Percentiles rank a stretch among this genome's conserved stretches.
Evolutionary conservation across 2,329 filamentous ascomycete genomes (phyloP).

Genomic region (Trichoderma sp.): DNA sequence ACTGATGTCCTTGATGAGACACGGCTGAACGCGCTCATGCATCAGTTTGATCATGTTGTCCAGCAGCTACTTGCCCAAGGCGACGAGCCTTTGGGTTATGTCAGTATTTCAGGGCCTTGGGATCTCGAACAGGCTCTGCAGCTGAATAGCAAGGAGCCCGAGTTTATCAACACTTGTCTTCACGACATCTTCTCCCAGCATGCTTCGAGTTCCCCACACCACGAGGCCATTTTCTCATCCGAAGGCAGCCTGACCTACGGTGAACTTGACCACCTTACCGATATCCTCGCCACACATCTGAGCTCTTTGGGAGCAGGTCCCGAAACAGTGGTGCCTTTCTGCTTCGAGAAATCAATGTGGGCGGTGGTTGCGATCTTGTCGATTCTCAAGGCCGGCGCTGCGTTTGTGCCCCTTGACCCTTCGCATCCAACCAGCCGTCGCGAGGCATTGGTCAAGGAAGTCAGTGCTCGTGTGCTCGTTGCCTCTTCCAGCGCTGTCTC

Average conservation of each 20-base stretch:
- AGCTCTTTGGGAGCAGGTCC: constrained; percentile 33
- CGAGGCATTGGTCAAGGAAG: constrained; percentile 24
- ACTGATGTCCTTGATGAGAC: constrained; percentile 9
- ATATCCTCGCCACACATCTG: constrained; percentile 23
- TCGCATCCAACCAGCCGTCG: constrained; percentile 26
- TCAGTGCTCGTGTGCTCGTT: constrained; percentile 26
- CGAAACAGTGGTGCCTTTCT: constrained; percentile 31
- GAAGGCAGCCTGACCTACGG: constrained; percentile 22
- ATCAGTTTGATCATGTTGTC: constrained; percentile 25
- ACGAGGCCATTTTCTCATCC: constrained; percentile 26
- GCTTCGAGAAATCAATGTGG: constrained; percentile 33
- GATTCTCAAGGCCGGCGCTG: constrained; percentile 37
- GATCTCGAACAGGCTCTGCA: constrained; percentile 14
- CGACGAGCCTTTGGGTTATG: not conserved
- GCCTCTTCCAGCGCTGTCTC: constrained; percentile 10
- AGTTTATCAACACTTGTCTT: constrained; percentile 6
- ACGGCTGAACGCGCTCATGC: constrained; percentile 5
- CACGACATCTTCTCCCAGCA: constrained; percentile 19
- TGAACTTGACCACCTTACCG: constrained; percentile 20
- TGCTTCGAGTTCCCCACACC: not conserved
- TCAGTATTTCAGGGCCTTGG: constrained; percentile 17
- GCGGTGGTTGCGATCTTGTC: constrained; percentile 34
- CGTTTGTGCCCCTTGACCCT: constrained; percentile 36
- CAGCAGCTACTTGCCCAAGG: constrained; percentile 16
- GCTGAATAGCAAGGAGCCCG: constrained; percentile 12